Evolutionary conservation across 352 stramenopile species (phyloP).

Genomic region (Phytophthora meadii): DNA sequence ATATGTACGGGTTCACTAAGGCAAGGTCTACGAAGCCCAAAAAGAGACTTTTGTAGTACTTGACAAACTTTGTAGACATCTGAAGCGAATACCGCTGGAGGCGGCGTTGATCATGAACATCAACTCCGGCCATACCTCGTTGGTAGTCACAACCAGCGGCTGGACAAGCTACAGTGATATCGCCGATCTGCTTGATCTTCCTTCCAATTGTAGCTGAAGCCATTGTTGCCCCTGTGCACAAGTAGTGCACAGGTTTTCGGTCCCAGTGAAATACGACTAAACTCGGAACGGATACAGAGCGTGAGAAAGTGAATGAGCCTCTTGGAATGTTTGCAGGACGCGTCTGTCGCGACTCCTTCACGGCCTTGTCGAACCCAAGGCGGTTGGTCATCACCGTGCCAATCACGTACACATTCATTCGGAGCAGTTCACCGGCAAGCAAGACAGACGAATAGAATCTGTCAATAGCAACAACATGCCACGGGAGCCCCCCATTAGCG

Average conservation of each 20-base stretch:
- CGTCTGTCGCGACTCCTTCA: not conserved
- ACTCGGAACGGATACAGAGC: not conserved
- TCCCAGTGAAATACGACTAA: not conserved
- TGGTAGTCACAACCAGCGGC: not conserved
- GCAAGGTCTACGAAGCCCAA: not conserved
- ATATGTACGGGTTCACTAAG: not conserved
- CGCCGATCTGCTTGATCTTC: not conserved
- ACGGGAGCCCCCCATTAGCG: not conserved
- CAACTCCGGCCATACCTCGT: not conserved
- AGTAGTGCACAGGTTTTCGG: not conserved
- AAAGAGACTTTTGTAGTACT: not conserved
- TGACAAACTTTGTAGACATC: not conserved
- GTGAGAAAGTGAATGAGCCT: not conserved
- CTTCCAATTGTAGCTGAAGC: not conserved
- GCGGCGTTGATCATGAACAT: not conserved
- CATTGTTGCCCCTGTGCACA: not conserved
- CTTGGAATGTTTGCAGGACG: too few species aligned
- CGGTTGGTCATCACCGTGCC: not conserved
- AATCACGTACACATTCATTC: not conserved
- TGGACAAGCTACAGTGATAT: not conserved
- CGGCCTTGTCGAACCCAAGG: not conserved
- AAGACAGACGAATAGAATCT: not conserved
- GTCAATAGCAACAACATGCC: not conserved
- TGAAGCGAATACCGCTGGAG: not conserved
- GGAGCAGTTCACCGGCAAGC: not conserved